Evolutionary conservation across 2,329 filamentous ascomycete genomes (phyloP), one percentile per base, ranked within the genome.

Genomic region (Cadophora malorum): DNA sequence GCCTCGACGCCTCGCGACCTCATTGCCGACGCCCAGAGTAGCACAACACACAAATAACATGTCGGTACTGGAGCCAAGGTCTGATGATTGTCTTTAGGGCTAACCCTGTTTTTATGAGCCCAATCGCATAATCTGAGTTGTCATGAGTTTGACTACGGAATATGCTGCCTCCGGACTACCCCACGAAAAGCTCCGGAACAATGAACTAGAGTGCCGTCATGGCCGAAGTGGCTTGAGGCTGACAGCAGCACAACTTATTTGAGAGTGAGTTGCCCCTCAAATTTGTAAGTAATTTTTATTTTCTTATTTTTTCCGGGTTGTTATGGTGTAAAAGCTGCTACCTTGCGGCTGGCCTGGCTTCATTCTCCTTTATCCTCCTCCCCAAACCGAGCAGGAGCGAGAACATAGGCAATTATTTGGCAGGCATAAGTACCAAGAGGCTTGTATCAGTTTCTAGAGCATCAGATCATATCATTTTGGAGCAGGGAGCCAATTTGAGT

Each of bases 161-260:
- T 31, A 21, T n/a, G 25, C 16, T 55, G 52, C 28, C 7, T 33
- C 52, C 52, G 52, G 52, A 55, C 28, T 55, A 55, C 52, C 52
- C 52, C 52, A 55, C 25, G 16, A 33, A 8, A 8, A 7, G 14
- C 14, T 55, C 52, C 52, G 52, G 16, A 1, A 25, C 16, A 33
- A 33, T 16, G 16, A 8, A 9, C 19, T 55, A 55, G 25, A 55
- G 25, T 14, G 33, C 25, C 52, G 52, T n/a, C 21, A 31, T 28
- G 50, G 50, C 50, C 50, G 50, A 25, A 8, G 52, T 33, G 28
- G 23, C 52, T 55, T 55, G 14, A 55, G 25, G 16, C 28, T 33
- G 52, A 55, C 28, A 28, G 12, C 25, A 33, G 14, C 14, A 45
- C 41, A 45, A 16, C 12, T 1, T 45, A 45, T 19, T 45, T 19